Base-by-base conservation (phyloP, 2,329 filamentous ascomycete species). In the Escovopsis sp. region DNA sequence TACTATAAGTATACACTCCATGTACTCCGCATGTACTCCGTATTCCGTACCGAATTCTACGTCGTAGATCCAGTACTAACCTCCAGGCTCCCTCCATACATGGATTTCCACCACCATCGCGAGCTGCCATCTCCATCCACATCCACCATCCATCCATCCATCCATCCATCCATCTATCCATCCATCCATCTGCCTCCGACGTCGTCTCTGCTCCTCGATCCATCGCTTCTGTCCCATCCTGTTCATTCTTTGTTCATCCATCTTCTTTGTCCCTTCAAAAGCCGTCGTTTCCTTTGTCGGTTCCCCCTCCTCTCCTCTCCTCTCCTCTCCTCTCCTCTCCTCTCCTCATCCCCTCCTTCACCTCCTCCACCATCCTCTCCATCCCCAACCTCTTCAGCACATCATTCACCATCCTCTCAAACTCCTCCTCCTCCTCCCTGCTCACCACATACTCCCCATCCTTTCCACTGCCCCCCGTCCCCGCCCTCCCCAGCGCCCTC, bases 391-490 rank as follows among this genome's bases (percentile, higher is more conserved):
- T 72, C 36, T 71, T 65, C 42, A 85, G 64, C 19, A 74, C 43
- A 51, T 70, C 57, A 43, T 68, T 60, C 56, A 77, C 57, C 69
- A 74, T 68, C 58, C 73, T 65, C 51, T 76, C 70, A 40, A 79
- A 57, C 48, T 77, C 66, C 45, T 63, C 57, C 60, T 79, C 71
- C 38, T 70, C 66, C 48, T 69, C 64, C 41, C 63, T 45, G 18
- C 50, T 48, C 10, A 51, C 41, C 21, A 43, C 39, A 1, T 34
- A 18, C 3, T 51, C 50, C 3, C 41, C 43, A n/a, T 70, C 66
- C 48, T 69, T 63, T 41, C 63, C 45, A 21, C 50, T 49, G 9
- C 50, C 41, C 21, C 43, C 39, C 0, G 31, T 19, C 4, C 52
- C 50, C 3, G 42, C 43, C 53, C 48, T 70, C 58, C 37, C 47